Evolutionary conservation across 2,329 filamentous ascomycete species (phyloP).

Genomic region (Remersonia thermophila): DNA sequence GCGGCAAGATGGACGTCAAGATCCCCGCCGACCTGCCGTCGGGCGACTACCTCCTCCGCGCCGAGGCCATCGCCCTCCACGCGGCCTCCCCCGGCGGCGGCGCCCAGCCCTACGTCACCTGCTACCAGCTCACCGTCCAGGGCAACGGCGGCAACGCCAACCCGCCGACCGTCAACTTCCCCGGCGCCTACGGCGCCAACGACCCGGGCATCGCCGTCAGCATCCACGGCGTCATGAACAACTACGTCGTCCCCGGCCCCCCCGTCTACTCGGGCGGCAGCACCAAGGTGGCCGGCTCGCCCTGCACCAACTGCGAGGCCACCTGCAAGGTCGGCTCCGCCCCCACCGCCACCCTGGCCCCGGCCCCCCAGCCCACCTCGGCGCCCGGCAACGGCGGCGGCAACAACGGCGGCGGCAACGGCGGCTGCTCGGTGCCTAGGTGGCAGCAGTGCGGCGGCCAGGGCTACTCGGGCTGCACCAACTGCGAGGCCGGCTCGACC

Average conservation of each 20-base stretch:
- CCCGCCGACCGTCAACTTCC: constrained; percentile 26
- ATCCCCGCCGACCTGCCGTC: constrained; percentile 22
- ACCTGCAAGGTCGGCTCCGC: constrained; percentile 26
- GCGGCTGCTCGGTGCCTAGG: constrained; percentile 22
- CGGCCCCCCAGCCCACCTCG: constrained; percentile 2
- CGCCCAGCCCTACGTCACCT: constrained; percentile 29
- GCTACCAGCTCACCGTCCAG: constrained; percentile 25
- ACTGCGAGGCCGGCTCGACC: constrained; percentile 25
- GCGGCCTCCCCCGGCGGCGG: constrained; percentile 24
- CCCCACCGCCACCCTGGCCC: constrained; percentile 10
- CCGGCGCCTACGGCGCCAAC: constrained; percentile 30
- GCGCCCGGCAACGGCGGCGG: background rate
- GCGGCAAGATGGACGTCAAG: constrained; percentile 27
- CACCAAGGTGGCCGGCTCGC: constrained; percentile 28
- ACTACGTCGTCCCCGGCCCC: constrained; percentile 32
- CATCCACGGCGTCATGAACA: constrained; percentile 30
- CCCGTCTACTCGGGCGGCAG: constrained; percentile 29
- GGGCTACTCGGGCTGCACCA: constrained; percentile 30
- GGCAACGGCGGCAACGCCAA: constrained; percentile 19
- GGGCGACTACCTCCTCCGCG: constrained; percentile 34
- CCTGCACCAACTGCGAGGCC: constrained; percentile 28
- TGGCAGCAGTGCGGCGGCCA: constrained; percentile 30
- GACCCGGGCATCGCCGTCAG: constrained; percentile 36
- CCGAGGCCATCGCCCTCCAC: constrained; percentile 38
- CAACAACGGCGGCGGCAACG: constrained; percentile 11